Evolutionary conservation across 2,329 filamentous ascomycete genomes (phyloP).

Genomic region (Ampelomyces quisqualis): DNA sequence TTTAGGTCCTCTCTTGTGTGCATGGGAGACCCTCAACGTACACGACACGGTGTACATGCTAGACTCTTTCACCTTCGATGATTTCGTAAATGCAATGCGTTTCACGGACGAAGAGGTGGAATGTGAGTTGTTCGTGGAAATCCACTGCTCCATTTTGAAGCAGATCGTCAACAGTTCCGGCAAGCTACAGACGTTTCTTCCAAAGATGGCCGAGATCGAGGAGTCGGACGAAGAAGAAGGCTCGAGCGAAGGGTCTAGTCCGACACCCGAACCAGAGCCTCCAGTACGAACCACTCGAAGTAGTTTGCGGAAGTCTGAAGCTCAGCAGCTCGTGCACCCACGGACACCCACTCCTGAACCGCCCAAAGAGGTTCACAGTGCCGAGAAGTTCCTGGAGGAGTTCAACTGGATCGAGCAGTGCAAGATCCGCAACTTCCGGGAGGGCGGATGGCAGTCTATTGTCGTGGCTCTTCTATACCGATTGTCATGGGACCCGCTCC

Average conservation of each 20-base stretch:
- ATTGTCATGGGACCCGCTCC: conserved; percentile 71
- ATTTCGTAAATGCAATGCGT: conserved; percentile 85
- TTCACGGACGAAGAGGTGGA: conserved; percentile 71
- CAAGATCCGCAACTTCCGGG: conserved; percentile 77
- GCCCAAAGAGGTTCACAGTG: conserved; percentile 57
- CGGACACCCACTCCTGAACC: conserved; percentile 43
- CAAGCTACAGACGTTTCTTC: conserved; percentile 74
- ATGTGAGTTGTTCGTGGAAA: conserved; percentile 84
- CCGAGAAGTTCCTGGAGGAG: conserved; percentile 70
- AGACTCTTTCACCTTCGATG: conserved; percentile 97
- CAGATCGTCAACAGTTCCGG: conserved; percentile 79
- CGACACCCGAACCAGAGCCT: conserved; percentile 63
- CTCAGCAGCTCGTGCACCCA: conserved; percentile 54
- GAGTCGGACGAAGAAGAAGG: conserved; percentile 51
- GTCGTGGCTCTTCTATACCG: conserved; percentile 84
- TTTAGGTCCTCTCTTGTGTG: conserved; percentile 81
- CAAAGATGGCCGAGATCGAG: conserved; percentile 59
- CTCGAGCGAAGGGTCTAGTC: conserved; percentile 55
- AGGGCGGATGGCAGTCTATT: conserved; percentile 90
- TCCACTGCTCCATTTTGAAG: conserved; percentile 89
- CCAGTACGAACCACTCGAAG: conserved; percentile 80
- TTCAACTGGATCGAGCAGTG: conserved; percentile 86
- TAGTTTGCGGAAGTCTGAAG: conserved; percentile 79
- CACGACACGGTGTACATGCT: conserved; percentile 92
- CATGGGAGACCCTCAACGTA: conserved; percentile 97